A percentile compares a stretch with the other conserved stretches of the same genome.
Conservation (phyloP, 2,329 filamentous ascomycete species). For the Nannizzia gypsea region DNA sequence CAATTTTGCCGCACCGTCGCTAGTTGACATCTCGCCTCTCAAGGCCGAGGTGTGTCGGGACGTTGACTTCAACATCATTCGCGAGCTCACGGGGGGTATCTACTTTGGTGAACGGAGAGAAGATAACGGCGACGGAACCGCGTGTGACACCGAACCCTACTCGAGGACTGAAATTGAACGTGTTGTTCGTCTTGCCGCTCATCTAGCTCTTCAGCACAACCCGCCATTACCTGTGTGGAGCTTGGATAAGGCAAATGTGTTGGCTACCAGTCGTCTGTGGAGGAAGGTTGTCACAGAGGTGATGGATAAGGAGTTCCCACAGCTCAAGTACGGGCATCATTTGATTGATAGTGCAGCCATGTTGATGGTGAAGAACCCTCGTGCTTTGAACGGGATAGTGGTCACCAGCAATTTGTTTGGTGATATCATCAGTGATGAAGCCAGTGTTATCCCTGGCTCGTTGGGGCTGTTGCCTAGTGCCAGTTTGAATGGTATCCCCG, state of each 20-base stretch:
- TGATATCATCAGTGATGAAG: conserved; percentile 92
- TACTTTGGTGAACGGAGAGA: conserved; percentile 90
- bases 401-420: conserved; percentile 92
- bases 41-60: conserved; percentile 75
- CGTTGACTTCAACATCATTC: conserved; percentile 84
- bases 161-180: conserved; percentile 75
- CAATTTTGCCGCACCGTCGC: conserved; percentile 80
- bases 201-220: conserved; percentile 59
- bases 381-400: conserved; percentile 75
- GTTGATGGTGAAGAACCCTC: conserved; percentile 92
- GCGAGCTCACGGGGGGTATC: conserved; percentile 83
- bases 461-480: conserved; percentile 82
- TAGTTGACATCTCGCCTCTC: conserved; percentile 75
- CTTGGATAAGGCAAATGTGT: conserved; percentile 90
- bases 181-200: conserved; percentile 67
- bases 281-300: conserved; percentile 73
- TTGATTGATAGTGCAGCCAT: conserved; percentile 95
- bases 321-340: conserved; percentile 73
- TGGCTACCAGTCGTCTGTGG: conserved; percentile 84
- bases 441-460: conserved; percentile 82
- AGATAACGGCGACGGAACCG: conserved; percentile 56
- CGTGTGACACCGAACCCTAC: conserved; percentile 80
- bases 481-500: conserved; percentile 72
- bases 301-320: conserved; percentile 79
- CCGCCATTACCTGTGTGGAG: conserved; percentile 41